Evolutionary conservation across 129 eudicot genomes (phyloP), one percentile per base, ranked within the genome.

Genomic region (Gnaphalium uliginosum): DNA sequence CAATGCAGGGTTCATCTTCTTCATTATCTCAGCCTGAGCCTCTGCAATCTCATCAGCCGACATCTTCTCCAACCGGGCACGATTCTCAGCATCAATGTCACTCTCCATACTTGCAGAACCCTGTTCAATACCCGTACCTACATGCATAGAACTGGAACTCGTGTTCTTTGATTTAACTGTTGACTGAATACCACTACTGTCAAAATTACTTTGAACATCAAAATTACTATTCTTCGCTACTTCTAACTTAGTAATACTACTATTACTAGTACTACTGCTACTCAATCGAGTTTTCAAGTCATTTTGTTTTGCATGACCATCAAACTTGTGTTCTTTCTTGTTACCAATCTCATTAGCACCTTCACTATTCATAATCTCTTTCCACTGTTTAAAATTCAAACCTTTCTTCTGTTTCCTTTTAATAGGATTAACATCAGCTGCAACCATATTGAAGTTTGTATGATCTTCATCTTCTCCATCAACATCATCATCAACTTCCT

Each of bases 51-150:
- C 97, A 46, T 91, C 92, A 46, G 88, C 72, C 17, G 99, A 95
- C 99, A 95, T 95, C 39, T 78, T 71, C 75, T 71, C 80, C 73
- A 95, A 75, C 43, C 86, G 81, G 17, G 87, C 94, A 76, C 83
- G 97, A 73, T 91, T 95, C 76, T 95, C 97, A 35, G 92, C 84
- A 87, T 95, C 97, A 78, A 95, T 91, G 74, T 91, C 92, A 61
- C 88, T 83, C 80, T 81, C 87, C 21, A 94, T 79, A 80, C 85
- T 78, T 27, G 62, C 68, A 71, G 77, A 82, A 25, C 72, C 85
- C 37, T 69, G 84, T 59, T 71, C 86, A 81, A 27, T 26, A 57
- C 68, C 77, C 35, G 69, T 22, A 53, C 29, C 60, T 48, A 59
- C 61, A 46, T 50, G 50, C 68, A 41, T 30, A 74, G 71, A 75